phyloP scores from a whole-genome alignment of 1,284 basidiomycete genomes.

The Leccinum pachyderme region DNA sequence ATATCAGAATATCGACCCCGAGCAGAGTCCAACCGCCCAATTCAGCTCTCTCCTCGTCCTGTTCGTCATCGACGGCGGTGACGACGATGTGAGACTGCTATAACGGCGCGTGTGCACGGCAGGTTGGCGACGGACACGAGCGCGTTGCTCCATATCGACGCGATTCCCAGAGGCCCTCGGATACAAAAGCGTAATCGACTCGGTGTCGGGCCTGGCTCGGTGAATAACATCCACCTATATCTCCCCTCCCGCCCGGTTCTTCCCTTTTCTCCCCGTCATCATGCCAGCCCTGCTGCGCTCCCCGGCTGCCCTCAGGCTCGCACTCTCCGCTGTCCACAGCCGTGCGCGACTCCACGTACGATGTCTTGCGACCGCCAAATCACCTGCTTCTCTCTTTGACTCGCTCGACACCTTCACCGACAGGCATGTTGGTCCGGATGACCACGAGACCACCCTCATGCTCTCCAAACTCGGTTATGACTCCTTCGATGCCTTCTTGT shows the following conservation, averaged over 20 bases:
- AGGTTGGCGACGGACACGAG: slow-evolving; percentile 1
- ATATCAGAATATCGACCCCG: slow-evolving; percentile 18
- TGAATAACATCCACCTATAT: slow-evolving; percentile 28
- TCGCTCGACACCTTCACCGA: slow-evolving; percentile 86
- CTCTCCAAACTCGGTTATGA: slow-evolving; percentile 78
- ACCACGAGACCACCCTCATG: slow-evolving; percentile 75
- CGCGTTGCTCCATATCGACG: slow-evolving; percentile 2
- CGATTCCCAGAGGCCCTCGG: slow-evolving; percentile 10
- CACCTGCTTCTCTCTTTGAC: slow-evolving; percentile 62
- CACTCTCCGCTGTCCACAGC: slow-evolving; percentile 20
- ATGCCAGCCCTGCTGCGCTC: slow-evolving; percentile 49
- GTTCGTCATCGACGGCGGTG: slow-evolving; percentile 1
- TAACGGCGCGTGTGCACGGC: neutral
- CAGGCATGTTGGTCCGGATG: slow-evolving; percentile 88
- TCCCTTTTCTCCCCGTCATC: slow-evolving; percentile 19
- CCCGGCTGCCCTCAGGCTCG: slow-evolving; percentile 38
- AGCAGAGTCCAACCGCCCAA: slow-evolving; percentile 15
- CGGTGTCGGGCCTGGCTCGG: slow-evolving; percentile 35
- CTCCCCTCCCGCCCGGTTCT: slow-evolving; percentile 17
- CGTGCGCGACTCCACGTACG: slow-evolving; percentile 28
- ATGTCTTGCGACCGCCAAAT: slow-evolving; percentile 58
- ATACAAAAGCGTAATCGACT: slow-evolving; percentile 34
- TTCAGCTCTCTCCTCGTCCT: neutral
- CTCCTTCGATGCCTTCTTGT: slow-evolving; percentile 84
- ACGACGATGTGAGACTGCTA: neutral